These are phyloP conservation scores for Eucalyptus lansdowneana DNA, from an alignment of 345 rosid species.

Conservation along the genomic window DNA sequence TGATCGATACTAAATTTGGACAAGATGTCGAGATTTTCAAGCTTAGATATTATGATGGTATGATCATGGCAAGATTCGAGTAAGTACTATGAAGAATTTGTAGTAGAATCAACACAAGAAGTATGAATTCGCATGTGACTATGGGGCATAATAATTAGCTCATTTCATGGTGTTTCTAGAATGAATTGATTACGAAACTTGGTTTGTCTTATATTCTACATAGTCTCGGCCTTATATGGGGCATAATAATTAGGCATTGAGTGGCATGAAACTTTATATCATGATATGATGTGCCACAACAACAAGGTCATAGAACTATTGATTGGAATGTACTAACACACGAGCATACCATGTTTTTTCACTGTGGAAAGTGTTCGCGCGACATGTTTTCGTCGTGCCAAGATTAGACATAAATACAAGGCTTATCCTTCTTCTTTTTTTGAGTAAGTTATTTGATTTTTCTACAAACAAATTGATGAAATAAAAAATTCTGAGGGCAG, in stretches of 20 bases:
- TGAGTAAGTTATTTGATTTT: background rate
- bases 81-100: background rate
- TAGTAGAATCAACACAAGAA: background rate
- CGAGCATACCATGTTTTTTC: background rate
- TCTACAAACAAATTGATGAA: background rate
- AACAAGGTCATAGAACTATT: background rate
- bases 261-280: background rate
- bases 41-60: too few species aligned
- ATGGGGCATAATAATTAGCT: background rate
- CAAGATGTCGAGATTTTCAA: background rate
- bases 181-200: too few species aligned
- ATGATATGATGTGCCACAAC: background rate
- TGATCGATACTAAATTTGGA: accelerated
- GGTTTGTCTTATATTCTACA: too few species aligned
- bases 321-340: background rate
- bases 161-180: background rate
- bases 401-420: background rate
- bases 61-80: background rate
- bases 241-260: background rate
- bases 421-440: background rate
- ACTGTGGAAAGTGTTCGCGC: background rate
- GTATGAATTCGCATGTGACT: background rate
- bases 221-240: background rate
- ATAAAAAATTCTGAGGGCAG: background rate
- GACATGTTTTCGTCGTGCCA: background rate